Conservation (phyloP, 108 stramenopile genomes). For the Mayamaea pseudoterrestris region DNA sequence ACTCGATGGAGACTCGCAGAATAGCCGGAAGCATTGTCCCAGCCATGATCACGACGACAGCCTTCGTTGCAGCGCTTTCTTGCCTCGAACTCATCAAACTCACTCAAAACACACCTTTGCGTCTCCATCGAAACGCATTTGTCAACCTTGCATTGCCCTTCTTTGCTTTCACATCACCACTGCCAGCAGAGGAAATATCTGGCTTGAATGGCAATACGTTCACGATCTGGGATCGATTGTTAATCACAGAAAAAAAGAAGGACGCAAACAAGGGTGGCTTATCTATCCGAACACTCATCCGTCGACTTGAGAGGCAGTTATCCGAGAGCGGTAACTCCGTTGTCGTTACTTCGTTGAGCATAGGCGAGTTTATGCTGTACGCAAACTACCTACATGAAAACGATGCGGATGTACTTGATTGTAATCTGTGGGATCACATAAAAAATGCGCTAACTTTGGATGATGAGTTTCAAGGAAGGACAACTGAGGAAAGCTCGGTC, state of each 20-base stretch:
- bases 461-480: slow-evolving; percentile 48
- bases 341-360: slow-evolving; percentile 50
- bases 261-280: slow-evolving; percentile 33
- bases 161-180: slow-evolving; percentile 89
- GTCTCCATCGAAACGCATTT: slow-evolving; percentile 82
- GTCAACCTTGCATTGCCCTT: slow-evolving; percentile 90
- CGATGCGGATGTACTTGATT: slow-evolving; percentile 50
- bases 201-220: slow-evolving; percentile 52
- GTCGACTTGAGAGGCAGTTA: too few species aligned
- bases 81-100: slow-evolving; percentile 91
- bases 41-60: slow-evolving; percentile 97
- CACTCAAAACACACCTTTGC: slow-evolving; percentile 61
- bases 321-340: slow-evolving; percentile 35
- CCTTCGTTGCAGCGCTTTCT: slow-evolving; percentile 89
- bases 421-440: slow-evolving; percentile 38
- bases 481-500: too few species aligned
- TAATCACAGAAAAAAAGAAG: slow-evolving; percentile 53
- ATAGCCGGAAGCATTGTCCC: slow-evolving; percentile 98
- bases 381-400: slow-evolving; percentile 73
- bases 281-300: slow-evolving; percentile 36
- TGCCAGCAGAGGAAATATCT: slow-evolving; percentile 53
- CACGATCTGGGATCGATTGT: slow-evolving; percentile 89
- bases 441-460: slow-evolving; percentile 41
- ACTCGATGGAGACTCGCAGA: slow-evolving; percentile 86
- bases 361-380: slow-evolving; percentile 71